These are phyloP conservation scores for Annulohypoxylon bovei DNA, from an alignment of 495 filamentous ascomycete species.

Conservation along the genomic window DNA sequence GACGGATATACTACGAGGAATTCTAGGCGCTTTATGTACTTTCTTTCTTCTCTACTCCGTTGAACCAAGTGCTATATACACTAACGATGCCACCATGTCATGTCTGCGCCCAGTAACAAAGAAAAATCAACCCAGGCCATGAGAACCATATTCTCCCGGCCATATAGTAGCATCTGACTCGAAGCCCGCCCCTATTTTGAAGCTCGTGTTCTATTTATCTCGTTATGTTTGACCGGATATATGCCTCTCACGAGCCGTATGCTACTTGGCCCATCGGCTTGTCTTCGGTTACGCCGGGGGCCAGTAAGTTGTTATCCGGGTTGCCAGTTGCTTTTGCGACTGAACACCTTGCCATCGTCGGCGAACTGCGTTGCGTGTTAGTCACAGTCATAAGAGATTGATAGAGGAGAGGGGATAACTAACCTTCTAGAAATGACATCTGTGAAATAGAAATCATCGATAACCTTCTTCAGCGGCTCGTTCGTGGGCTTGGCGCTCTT, in stretches of 20 bases:
- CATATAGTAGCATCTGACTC: slow-evolving; percentile 32
- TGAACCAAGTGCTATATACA: slow-evolving; percentile 41
- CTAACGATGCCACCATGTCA: slow-evolving; percentile 19
- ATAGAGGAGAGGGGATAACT: slow-evolving; percentile 29
- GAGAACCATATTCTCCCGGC: slow-evolving; percentile 4
- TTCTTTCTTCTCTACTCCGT: slow-evolving; percentile 31
- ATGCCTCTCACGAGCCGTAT: slow-evolving; percentile 53
- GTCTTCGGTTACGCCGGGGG: slow-evolving; percentile 70
- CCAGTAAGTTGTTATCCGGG: slow-evolving; percentile 87
- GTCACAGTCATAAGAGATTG: not conserved
- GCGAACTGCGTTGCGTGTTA: slow-evolving; percentile 70
- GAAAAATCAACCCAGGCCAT: slow-evolving; percentile 7
- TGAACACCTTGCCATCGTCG: slow-evolving; percentile 96
- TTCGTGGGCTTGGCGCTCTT: slow-evolving; percentile 77
- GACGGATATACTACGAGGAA: not conserved
- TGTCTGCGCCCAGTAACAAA: slow-evolving; percentile 32
- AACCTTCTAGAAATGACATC: slow-evolving; percentile 94
- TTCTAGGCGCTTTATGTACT: slow-evolving; percentile 32
- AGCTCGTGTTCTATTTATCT: slow-evolving; percentile 15
- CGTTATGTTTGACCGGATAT: slow-evolving; percentile 10
- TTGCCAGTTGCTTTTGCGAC: slow-evolving; percentile 77
- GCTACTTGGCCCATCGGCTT: slow-evolving; percentile 62
- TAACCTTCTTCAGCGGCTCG: slow-evolving; percentile 77
- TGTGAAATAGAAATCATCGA: slow-evolving; percentile 97
- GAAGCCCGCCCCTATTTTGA: slow-evolving; percentile 1